These are phyloP conservation scores for Ascomycota sp. DNA, from an alignment of 2,329 filamentous ascomycete genomes.

Conservation along the genomic window DNA sequence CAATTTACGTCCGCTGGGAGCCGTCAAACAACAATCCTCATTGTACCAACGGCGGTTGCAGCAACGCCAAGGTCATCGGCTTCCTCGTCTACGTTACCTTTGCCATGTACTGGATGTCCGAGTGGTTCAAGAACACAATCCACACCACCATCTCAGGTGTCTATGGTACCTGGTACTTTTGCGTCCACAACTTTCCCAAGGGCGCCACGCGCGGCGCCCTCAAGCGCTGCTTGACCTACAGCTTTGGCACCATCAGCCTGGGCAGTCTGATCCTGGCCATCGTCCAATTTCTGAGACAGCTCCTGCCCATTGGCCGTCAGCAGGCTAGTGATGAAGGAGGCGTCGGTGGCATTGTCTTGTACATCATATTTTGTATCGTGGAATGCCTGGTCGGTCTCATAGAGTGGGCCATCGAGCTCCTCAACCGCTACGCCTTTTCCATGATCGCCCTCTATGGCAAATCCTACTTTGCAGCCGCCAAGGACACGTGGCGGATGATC, in stretches of 20 bases:
- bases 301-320: conserved; percentile 54
- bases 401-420: conserved; percentile 70
- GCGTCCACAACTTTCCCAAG: conserved; percentile 45
- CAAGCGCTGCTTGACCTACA: conserved; percentile 66
- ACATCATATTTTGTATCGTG: conserved; percentile 51
- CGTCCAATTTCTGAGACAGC: conserved; percentile 65
- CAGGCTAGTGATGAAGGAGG: conserved; percentile 49
- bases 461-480: conserved; percentile 66
- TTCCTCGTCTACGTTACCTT: conserved; percentile 77
- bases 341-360: conserved; percentile 45
- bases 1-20: conserved; percentile 69
- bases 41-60: conserved; percentile 38
- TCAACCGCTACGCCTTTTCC: conserved; percentile 84
- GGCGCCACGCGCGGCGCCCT: conserved; percentile 70
- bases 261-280: conserved; percentile 74
- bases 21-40: conserved; percentile 33
- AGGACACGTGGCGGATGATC: conserved; percentile 82
- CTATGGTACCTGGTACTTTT: conserved; percentile 90
- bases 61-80: conserved; percentile 59
- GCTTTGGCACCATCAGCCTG: conserved; percentile 76
- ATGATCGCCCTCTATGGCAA: conserved; percentile 90
- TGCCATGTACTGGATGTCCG: conserved; percentile 81
- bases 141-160: conserved; percentile 75
- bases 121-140: conserved; percentile 85
- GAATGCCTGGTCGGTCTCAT: conserved; percentile 58